Evolutionary conservation across 345 rosid species (phyloP).

Genomic region (Ailanthus altissimus): DNA sequence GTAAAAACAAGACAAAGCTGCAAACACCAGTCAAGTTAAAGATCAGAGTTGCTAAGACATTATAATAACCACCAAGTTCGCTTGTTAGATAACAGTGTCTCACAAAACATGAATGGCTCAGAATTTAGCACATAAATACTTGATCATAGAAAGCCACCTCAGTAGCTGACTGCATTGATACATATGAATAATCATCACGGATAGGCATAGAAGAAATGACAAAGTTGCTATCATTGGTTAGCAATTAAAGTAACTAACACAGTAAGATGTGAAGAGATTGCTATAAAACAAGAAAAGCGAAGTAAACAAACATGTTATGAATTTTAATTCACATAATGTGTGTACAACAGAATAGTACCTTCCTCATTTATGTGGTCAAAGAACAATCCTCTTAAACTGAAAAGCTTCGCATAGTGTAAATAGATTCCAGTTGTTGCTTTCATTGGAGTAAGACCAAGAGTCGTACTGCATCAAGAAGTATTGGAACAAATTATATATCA

Average conservation of each 20-base stretch:
- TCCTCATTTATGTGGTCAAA: background rate
- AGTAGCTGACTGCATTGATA: background rate
- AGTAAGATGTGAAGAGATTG: background rate
- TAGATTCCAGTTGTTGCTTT: background rate
- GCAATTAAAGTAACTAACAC: background rate
- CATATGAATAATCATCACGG: no score
- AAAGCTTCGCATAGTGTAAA: background rate
- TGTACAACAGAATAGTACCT: slow-evolving; percentile 11
- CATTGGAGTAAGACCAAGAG: background rate
- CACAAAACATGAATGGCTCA: background rate
- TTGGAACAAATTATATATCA: background rate
- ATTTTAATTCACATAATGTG: background rate
- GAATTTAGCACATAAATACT: background rate
- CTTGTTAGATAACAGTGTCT: background rate
- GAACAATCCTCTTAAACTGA: background rate
- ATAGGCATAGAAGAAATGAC: background rate
- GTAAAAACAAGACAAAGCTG: background rate
- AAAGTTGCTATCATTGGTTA: background rate
- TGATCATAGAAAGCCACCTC: background rate
- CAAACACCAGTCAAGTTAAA: slow-evolving; percentile 3
- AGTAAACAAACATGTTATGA: background rate
- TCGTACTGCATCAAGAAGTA: background rate
- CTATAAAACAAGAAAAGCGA: background rate
- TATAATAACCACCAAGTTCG: background rate
- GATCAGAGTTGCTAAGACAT: background rate